These are phyloP conservation scores for Trypanosoma boissoni DNA, from an alignment of 208 protist genomes.

Conservation along the genomic window DNA sequence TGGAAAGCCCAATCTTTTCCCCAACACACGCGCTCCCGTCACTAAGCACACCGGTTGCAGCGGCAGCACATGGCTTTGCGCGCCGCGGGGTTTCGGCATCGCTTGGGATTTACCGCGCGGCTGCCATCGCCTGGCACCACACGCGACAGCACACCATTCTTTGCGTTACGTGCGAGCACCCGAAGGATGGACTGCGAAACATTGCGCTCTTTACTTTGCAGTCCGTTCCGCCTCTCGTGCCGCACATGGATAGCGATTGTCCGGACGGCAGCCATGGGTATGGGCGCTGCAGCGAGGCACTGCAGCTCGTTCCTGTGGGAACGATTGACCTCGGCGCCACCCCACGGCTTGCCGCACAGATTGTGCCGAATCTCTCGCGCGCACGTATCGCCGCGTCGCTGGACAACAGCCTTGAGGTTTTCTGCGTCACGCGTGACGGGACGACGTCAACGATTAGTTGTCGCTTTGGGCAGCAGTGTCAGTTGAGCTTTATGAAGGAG, in stretches of 20 bases:
- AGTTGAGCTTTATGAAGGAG: constrained; percentile 62
- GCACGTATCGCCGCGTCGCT: constrained; percentile 31
- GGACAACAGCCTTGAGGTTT: constrained; percentile 59
- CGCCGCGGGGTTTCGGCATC: constrained; percentile 51
- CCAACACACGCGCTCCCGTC: constrained; percentile 17
- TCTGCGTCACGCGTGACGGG: constrained; percentile 69
- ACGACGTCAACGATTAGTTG: constrained; percentile 69
- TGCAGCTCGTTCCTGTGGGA: constrained; percentile 24
- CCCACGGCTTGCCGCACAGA: constrained; percentile 29
- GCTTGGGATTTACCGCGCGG: constrained; percentile 48
- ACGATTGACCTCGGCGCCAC: constrained; percentile 14
- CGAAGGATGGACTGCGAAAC: constrained; percentile 28
- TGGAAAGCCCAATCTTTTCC: constrained; percentile 3
- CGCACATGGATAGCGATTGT: constrained; percentile 14
- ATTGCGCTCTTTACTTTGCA: constrained; percentile 73
- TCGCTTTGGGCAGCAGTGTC: constrained; percentile 53
- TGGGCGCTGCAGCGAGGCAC: constrained; percentile 18
- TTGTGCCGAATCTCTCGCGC: constrained; percentile 53
- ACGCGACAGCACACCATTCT: constrained; percentile 63
- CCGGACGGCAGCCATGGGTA: no score
- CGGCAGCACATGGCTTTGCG: constrained; percentile 26
- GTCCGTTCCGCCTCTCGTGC: constrained; percentile 30
- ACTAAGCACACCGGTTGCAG: constrained; percentile 4
- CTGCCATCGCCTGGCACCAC: constrained; percentile 60
- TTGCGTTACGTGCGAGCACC: constrained; percentile 63